These are phyloP conservation scores for Aspergillus japonicus DNA, from an alignment of 2,329 filamentous ascomycete genomes.

Conservation along the genomic window DNA sequence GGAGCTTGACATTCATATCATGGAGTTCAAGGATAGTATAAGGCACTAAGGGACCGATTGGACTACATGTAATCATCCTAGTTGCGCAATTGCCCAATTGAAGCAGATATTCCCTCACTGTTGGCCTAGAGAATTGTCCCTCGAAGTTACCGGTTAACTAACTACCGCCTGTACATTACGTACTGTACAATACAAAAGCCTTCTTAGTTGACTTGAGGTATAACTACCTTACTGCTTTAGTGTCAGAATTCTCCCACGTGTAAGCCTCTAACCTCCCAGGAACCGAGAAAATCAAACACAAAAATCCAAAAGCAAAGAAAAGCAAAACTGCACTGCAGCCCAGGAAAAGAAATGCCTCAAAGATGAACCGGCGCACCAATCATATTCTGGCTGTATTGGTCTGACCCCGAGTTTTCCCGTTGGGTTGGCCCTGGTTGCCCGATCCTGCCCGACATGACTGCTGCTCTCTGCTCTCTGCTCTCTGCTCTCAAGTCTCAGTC, in stretches of 20 bases:
- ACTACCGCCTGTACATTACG: too few species aligned
- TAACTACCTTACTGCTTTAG: not conserved
- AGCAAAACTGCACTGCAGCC: not conserved
- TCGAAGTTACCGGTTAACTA: too few species aligned
- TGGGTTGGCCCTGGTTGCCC: not conserved
- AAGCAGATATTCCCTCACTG: too few species aligned
- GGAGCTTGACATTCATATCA: too few species aligned
- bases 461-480: not conserved
- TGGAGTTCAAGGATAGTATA: too few species aligned
- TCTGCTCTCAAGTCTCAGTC: not conserved
- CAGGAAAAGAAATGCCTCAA: slow-evolving; percentile 1
- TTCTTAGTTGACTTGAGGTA: too few species aligned
- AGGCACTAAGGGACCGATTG: too few species aligned
- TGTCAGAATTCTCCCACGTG: not conserved
- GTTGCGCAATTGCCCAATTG: too few species aligned
- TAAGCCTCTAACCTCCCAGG: not conserved
- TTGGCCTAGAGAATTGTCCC: too few species aligned
- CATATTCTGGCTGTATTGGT: not conserved
- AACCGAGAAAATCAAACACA: not conserved
- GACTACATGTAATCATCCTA: too few species aligned
- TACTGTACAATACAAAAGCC: too few species aligned
- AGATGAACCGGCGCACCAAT: slow-evolving; percentile 1
- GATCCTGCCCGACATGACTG: not conserved
- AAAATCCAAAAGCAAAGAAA: slow-evolving; percentile 1
- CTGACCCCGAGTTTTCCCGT: not conserved